Percentiles rank a stretch among this genome's conserved stretches.
Evolutionary conservation across 805 yeast species (phyloP).

Genomic region (Spathaspora passalidarum): DNA sequence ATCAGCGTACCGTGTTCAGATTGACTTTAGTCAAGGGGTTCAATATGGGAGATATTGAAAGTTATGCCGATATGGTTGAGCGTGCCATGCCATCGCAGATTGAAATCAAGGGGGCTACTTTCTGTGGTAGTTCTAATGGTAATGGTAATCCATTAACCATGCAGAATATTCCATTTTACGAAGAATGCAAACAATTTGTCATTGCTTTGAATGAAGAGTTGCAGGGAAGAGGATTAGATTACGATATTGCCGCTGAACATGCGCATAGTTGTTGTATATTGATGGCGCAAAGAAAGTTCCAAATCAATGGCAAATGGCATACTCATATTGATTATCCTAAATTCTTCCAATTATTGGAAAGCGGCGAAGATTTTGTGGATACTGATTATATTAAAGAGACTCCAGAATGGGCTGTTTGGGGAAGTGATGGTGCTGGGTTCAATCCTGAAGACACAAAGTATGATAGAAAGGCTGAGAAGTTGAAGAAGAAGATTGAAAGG

Average conservation of each 20-base stretch:
- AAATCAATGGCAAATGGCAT: constrained; percentile 71
- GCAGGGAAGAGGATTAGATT: constrained; percentile 61
- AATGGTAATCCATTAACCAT: constrained; percentile 88
- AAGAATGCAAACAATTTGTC: constrained; percentile 81
- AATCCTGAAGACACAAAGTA: constrained; percentile 78
- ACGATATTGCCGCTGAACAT: constrained; percentile 90
- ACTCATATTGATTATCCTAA: constrained; percentile 83
- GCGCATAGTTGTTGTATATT: constrained; percentile 92
- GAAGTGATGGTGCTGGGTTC: constrained; percentile 81
- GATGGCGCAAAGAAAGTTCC: constrained; percentile 73
- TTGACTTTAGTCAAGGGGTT: constrained; percentile 90
- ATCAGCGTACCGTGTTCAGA: constrained; percentile 89
- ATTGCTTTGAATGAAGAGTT: constrained; percentile 58
- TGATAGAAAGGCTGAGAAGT: constrained; percentile 60
- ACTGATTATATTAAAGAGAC: constrained; percentile 80
- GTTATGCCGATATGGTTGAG: constrained; percentile 84
- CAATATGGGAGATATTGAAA: constrained; percentile 74
- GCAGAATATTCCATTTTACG: constrained; percentile 94
- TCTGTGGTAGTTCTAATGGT: constrained; percentile 83
- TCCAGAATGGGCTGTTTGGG: constrained; percentile 91
- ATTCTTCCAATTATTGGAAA: constrained; percentile 66
- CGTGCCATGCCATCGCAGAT: constrained; percentile 82
- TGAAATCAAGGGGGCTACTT: constrained; percentile 93
- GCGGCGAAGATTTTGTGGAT: constrained; percentile 68
- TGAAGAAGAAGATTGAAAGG: constrained; percentile 43